Conservation (phyloP, 2,329 filamentous ascomycete species). For the Talaromyces albobiverticillius region DNA sequence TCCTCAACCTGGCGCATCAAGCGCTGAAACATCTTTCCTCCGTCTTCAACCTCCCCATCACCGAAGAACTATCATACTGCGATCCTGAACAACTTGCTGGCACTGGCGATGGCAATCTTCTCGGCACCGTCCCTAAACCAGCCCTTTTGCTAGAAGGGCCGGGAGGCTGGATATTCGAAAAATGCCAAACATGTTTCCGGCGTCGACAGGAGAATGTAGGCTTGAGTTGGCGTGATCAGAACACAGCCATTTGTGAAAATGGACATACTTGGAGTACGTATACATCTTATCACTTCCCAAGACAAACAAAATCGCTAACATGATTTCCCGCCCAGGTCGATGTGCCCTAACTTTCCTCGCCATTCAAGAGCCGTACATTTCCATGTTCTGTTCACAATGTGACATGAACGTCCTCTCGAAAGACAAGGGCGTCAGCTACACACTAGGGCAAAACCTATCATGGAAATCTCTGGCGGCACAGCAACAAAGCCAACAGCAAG, state of each 20-base stretch:
- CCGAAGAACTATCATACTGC: conserved; percentile 31
- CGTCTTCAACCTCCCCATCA: conserved; percentile 18
- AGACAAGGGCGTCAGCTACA: conserved; percentile 35
- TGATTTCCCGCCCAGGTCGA: conserved; percentile 37
- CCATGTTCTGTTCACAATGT: conserved; percentile 55
- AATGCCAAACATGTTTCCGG: conserved; percentile 52
- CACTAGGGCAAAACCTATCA: not conserved
- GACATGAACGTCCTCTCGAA: conserved; percentile 45
- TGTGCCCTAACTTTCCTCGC: conserved; percentile 55
- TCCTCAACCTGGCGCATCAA: conserved; percentile 24
- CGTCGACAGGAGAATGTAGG: conserved; percentile 19
- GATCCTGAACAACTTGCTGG: not conserved
- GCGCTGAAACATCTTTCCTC: conserved; percentile 23
- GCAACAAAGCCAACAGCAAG: not conserved
- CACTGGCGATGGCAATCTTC: not conserved
- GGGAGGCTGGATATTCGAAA: conserved; percentile 38
- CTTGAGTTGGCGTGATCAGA: conserved; percentile 48
- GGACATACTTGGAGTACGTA: conserved; percentile 52
- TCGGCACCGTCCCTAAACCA: conserved; percentile 24
- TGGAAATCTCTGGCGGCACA: not conserved
- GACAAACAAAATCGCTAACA: conserved; percentile 10
- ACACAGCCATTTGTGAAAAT: conserved; percentile 47
- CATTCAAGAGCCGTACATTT: conserved; percentile 53
- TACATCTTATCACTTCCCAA: not conserved
- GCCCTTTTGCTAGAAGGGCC: conserved; percentile 20